phyloP scores from a whole-genome alignment of 2,329 filamentous ascomycete species.

The Alternaria gaisen region DNA sequence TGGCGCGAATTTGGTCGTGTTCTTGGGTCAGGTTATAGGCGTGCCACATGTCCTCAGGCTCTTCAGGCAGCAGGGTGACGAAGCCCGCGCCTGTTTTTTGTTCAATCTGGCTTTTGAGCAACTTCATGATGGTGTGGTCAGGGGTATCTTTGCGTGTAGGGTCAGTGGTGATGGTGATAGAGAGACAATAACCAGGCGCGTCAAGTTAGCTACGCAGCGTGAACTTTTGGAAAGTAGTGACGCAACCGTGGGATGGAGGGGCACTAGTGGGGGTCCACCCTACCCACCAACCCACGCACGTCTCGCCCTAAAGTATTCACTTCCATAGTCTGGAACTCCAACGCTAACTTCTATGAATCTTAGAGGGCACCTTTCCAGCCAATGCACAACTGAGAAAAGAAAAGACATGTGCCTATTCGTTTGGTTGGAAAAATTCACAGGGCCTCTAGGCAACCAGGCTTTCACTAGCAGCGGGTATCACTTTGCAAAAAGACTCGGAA shows the following conservation, averaged over 20 bases:
- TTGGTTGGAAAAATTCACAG: not conserved
- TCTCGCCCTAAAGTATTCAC: not conserved
- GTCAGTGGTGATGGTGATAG: not conserved
- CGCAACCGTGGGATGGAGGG: constrained; percentile 5
- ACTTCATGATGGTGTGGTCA: constrained; percentile 62
- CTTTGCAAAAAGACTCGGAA: not conserved
- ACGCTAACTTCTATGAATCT: no score
- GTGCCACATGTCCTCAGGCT: constrained; percentile 83
- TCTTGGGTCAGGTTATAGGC: constrained; percentile 76
- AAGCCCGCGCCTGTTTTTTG: constrained; percentile 68
- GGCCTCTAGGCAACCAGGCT: not conserved
- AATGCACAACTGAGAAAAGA: not conserved
- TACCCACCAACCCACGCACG: not conserved
- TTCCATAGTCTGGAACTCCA: not conserved
- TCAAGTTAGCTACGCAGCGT: not conserved
- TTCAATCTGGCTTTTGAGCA: constrained; percentile 73
- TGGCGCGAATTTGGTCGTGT: constrained; percentile 70
- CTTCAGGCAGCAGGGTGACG: constrained; percentile 73
- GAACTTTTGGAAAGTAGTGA: constrained; percentile 4
- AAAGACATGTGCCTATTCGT: not conserved
- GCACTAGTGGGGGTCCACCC: not conserved
- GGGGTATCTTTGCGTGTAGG: not conserved
- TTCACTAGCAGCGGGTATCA: not conserved
- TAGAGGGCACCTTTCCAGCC: not conserved
- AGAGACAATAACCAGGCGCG: not conserved